Evolutionary conservation across 768 basidiomycete genomes (phyloP).

Genomic region (Calocera cornea): DNA sequence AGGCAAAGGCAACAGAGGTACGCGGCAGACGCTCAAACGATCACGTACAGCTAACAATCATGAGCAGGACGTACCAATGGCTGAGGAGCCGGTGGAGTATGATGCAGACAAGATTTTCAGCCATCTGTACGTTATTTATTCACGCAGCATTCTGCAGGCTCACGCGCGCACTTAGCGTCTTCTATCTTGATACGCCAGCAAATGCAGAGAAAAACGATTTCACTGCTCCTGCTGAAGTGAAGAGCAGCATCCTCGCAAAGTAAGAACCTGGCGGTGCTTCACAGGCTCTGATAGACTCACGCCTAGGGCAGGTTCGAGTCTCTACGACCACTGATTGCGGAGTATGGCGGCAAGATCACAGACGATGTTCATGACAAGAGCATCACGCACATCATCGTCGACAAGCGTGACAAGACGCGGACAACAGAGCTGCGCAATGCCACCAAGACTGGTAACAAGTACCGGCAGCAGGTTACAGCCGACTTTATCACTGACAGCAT

Average conservation of each 20-base stretch:
- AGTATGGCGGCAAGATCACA: constrained; percentile 60
- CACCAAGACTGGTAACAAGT: not conserved
- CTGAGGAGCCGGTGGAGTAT: constrained; percentile 55
- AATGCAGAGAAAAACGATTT: constrained; percentile 60
- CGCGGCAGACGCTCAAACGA: constrained; percentile 59
- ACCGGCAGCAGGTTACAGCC: not conserved
- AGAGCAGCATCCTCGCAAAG: constrained; percentile 41
- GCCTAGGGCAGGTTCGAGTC: constrained; percentile 38
- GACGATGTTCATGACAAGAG: constrained; percentile 55
- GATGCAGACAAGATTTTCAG: constrained; percentile 67
- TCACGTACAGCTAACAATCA: constrained; percentile 27
- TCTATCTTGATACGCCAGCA: constrained; percentile 73
- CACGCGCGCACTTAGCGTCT: constrained; percentile 38
- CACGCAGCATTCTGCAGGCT: not conserved
- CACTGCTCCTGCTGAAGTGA: constrained; percentile 24
- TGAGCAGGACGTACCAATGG: too few relatives aligned
- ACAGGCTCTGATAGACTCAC: not conserved
- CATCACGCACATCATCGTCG: constrained; percentile 74
- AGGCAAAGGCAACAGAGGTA: constrained; percentile 40
- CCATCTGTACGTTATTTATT: constrained; percentile 47
- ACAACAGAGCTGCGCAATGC: constrained; percentile 38
- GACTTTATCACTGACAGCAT: not conserved
- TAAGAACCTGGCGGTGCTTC: constrained; percentile 23
- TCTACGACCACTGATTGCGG: constrained; percentile 38
- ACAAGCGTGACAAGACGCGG: constrained; percentile 67